Evolutionary conservation across 345 rosid species (phyloP).

Genomic region (Corchorus olitorius): DNA sequence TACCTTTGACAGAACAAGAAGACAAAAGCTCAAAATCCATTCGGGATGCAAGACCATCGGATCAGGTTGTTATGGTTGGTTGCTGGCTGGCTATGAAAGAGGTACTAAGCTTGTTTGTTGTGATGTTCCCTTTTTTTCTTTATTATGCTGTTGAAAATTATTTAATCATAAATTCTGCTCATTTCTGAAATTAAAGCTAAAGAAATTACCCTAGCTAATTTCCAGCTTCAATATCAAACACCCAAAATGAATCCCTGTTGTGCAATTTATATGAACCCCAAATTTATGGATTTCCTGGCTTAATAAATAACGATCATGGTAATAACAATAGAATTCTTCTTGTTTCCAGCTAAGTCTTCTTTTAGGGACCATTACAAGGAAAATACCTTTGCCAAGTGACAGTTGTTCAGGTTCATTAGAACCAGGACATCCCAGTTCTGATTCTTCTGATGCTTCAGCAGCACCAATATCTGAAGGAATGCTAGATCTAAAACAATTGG

Average conservation of each 20-base stretch:
- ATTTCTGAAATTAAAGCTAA: conserved; percentile 5
- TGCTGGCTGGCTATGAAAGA: conserved; percentile 99
- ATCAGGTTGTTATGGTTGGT: conserved; percentile 93
- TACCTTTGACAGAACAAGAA: conserved; percentile 44
- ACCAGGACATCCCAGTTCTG: conserved; percentile 33
- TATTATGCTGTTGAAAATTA: conserved; percentile 2
- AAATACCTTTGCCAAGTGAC: conserved; percentile 75
- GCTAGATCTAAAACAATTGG: conserved; percentile 84
- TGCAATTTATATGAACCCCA: not conserved
- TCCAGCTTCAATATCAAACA: not conserved
- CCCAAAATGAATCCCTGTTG: not conserved
- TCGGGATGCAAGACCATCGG: conserved; percentile 51
- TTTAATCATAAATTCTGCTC: not conserved
- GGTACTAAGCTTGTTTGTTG: conserved; percentile 46
- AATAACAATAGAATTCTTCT: conserved; percentile 21
- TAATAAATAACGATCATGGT: not conserved
- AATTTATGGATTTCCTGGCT: conserved; percentile 1
- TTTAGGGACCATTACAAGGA: conserved; percentile 82
- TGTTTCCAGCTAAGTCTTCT: conserved; percentile 89
- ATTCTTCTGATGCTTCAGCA: conserved; percentile 32
- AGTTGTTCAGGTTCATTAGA: conserved; percentile 43
- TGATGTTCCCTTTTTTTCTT: conserved; percentile 24
- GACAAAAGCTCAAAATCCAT: conserved; percentile 38
- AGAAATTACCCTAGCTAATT: not conserved
- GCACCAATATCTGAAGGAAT: conserved; percentile 39